Evolutionary conservation across 495 filamentous ascomycete genomes (phyloP).

Genomic region (Tuber aestivum): DNA sequence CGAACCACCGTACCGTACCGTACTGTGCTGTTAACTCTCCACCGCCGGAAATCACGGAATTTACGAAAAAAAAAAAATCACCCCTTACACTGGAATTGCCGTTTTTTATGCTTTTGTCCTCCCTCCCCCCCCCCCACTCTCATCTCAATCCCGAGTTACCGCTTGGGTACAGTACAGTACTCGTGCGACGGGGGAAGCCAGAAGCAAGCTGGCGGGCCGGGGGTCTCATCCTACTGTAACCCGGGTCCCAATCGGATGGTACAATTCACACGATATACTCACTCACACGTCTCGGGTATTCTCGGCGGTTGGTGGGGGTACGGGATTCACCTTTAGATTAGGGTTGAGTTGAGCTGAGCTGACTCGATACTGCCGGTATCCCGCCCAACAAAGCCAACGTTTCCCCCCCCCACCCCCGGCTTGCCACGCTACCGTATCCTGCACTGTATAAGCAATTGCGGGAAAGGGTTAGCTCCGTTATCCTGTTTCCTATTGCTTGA

Average conservation of each 20-base stretch:
- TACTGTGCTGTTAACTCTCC: too few relatives aligned
- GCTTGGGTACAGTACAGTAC: background rate
- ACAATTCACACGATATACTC: background rate
- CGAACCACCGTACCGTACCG: too few relatives aligned
- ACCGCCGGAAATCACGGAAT: background rate
- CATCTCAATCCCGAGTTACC: background rate
- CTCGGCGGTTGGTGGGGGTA: background rate
- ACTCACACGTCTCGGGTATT: background rate
- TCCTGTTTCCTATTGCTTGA: background rate
- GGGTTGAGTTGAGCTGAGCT: background rate
- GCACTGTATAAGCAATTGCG: too few relatives aligned
- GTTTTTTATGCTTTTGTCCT: too few relatives aligned
- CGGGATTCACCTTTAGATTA: background rate
- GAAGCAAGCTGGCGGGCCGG: background rate
- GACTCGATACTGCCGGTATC: background rate
- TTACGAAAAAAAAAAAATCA: too few relatives aligned
- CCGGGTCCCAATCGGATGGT: background rate
- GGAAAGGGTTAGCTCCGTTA: background rate
- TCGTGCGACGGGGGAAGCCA: too few relatives aligned
- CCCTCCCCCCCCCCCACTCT: background rate
- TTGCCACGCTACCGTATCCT: background rate
- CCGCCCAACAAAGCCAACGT: background rate
- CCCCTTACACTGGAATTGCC: too few relatives aligned
- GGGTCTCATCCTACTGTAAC: background rate
- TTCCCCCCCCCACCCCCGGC: background rate